phyloP scores from a whole-genome alignment of 2,329 filamentous ascomycete species.

The Mollisia scopiformis region DNA sequence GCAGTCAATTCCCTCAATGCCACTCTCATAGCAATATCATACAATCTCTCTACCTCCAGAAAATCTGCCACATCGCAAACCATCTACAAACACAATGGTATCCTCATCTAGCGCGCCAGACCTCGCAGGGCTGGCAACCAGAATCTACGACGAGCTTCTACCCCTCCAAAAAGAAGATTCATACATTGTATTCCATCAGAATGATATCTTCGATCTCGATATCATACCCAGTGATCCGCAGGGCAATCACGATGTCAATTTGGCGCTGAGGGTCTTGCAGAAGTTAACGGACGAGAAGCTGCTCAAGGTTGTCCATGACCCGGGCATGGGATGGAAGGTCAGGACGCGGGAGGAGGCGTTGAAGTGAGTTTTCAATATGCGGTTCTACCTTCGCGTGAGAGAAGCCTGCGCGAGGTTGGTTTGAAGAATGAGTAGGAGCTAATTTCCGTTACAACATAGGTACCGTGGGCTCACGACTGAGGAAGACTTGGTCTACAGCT shows the following conservation, averaged over 20 bases:
- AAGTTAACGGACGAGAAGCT: conserved; percentile 62
- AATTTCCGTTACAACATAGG: conserved; percentile 39
- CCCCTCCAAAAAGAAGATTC: conserved; percentile 24
- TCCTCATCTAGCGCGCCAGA: conserved; percentile 19
- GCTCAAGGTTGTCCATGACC: conserved; percentile 52
- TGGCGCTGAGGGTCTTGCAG: conserved; percentile 59
- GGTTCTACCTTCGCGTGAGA: no score
- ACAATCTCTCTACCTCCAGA: background rate
- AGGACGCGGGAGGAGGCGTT: conserved; percentile 62
- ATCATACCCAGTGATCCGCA: conserved; percentile 52
- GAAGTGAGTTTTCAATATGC: conserved; percentile 50
- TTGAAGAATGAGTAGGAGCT: conserved; percentile 7
- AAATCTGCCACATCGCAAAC: conserved; percentile 11
- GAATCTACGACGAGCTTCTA: conserved; percentile 33
- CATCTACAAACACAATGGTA: background rate
- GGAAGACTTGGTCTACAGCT: conserved; percentile 79
- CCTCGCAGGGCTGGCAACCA: conserved; percentile 30
- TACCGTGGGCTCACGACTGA: conserved; percentile 72
- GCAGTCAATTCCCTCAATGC: conserved; percentile 19
- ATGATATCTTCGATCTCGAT: conserved; percentile 58
- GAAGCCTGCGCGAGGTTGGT: background rate
- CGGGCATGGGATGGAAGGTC: conserved; percentile 59
- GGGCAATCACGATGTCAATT: conserved; percentile 49
- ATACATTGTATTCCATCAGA: conserved; percentile 54
- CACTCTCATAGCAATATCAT: conserved; percentile 24